Evolutionary conservation across 2,329 filamentous ascomycete species (phyloP).

Genomic region (Ophiostoma ulmi): DNA sequence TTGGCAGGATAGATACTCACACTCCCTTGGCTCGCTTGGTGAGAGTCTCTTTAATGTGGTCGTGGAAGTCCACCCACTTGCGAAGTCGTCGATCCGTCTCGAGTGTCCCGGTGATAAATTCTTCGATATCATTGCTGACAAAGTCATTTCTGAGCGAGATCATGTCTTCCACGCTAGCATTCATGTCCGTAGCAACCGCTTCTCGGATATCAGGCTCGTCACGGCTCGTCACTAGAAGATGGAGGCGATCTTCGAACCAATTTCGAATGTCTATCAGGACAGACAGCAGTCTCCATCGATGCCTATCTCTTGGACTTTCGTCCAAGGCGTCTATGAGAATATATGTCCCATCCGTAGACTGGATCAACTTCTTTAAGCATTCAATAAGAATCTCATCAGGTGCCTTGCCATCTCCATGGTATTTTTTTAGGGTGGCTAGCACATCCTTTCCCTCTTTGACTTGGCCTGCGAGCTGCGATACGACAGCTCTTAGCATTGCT

Average conservation of each 20-base stretch:
- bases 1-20: neutral
- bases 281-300: slow-evolving; percentile 31
- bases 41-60: neutral
- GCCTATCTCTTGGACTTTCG: slow-evolving; percentile 30
- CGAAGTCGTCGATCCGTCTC: neutral
- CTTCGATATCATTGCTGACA: neutral
- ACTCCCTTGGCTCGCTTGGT: neutral
- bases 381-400: slow-evolving; percentile 24
- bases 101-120: neutral
- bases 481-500: slow-evolving; percentile 34
- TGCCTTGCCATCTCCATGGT: slow-evolving; percentile 8
- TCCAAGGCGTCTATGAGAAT: slow-evolving; percentile 37
- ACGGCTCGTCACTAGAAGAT: slow-evolving; percentile 36
- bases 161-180: slow-evolving; percentile 24
- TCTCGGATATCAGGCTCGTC: slow-evolving; percentile 33
- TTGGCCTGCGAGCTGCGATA: slow-evolving; percentile 35
- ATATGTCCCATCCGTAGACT: slow-evolving; percentile 33
- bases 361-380: slow-evolving; percentile 29
- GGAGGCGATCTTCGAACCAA: slow-evolving; percentile 30
- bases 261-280: slow-evolving; percentile 29
- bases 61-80: neutral
- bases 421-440: slow-evolving; percentile 27
- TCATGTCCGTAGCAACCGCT: slow-evolving; percentile 26
- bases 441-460: slow-evolving; percentile 24
- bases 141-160: slow-evolving; percentile 22